A percentile compares a stretch with the other conserved stretches of the same genome.
Conservation (phyloP, 2,329 filamentous ascomycete genomes). For the Cercospora zeina region DNA sequence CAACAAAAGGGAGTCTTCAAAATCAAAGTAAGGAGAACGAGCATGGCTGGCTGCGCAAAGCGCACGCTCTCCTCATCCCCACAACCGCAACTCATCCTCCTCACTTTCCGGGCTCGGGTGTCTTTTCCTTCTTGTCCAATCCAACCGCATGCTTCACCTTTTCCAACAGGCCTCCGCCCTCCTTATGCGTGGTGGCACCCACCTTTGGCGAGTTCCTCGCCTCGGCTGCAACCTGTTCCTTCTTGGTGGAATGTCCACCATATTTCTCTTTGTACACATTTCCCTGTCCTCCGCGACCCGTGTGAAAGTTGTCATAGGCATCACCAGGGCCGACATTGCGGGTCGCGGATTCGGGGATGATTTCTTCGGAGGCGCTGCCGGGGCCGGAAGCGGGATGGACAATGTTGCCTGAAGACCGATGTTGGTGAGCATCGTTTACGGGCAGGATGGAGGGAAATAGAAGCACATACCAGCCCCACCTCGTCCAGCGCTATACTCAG, state of each 20-base stretch:
- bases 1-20: not conserved
- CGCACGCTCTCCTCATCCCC: not conserved
- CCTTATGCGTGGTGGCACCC: not conserved
- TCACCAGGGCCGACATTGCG: constrained; percentile 30
- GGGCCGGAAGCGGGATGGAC: constrained; percentile 15
- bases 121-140: constrained; percentile 34
- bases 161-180: constrained; percentile 42
- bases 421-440: constrained; percentile 30
- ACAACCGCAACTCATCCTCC: not conserved
- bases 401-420: constrained; percentile 20
- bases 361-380: constrained; percentile 41
- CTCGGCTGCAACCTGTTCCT: constrained; percentile 31
- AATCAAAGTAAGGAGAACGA: not conserved
- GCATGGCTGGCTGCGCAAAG: no score
- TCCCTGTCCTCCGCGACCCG: constrained; percentile 51
- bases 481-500: constrained; percentile 44
- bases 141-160: constrained; percentile 47
- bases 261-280: constrained; percentile 53
- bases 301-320: constrained; percentile 50
- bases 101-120: constrained; percentile 20
- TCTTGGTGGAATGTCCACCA: constrained; percentile 47
- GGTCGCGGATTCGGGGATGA: constrained; percentile 48
- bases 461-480: constrained; percentile 45
- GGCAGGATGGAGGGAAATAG: constrained; percentile 40
- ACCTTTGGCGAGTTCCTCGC: constrained; percentile 8